Evolutionary conservation across 2,329 filamentous ascomycete species (phyloP).

Genomic region (Cephalotrichum gorgonifer): DNA sequence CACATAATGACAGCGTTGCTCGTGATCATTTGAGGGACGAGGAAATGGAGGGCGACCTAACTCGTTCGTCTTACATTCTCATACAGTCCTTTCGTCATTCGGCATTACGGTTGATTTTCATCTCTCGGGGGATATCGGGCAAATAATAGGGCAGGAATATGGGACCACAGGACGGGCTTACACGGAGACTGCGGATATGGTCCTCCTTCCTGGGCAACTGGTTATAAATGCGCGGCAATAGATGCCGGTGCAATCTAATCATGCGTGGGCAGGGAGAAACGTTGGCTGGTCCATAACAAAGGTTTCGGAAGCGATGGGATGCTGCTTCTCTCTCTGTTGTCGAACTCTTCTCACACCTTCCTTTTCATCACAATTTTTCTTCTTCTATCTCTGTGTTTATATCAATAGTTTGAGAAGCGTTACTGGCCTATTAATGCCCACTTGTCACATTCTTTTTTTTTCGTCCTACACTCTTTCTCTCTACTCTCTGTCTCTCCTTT

Average conservation of each 20-base stretch:
- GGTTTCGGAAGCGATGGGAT: background rate
- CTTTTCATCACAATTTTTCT: conserved; percentile 21
- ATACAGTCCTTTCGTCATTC: conserved; percentile 4
- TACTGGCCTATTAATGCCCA: conserved; percentile 9
- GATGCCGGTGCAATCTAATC: conserved; percentile 4
- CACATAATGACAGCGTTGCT: conserved; percentile 1
- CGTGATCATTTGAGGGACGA: background rate
- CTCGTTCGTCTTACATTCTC: conserved; percentile 3
- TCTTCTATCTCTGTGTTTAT: conserved; percentile 19
- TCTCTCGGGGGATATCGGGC: background rate
- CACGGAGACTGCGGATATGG: conserved; percentile 1
- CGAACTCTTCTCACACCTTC: conserved; percentile 17
- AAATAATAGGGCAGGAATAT: conserved; percentile 3
- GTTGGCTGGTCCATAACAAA: conserved; percentile 6
- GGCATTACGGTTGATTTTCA: conserved; percentile 3
- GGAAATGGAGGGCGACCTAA: background rate
- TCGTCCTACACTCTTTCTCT: conserved; percentile 18
- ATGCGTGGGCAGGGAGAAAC: conserved; percentile 4
- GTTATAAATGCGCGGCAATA: conserved; percentile 5
- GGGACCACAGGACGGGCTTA: conserved; percentile 5
- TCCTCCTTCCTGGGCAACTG: conserved; percentile 6
- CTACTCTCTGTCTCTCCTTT: conserved; percentile 22
- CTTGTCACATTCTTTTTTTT: conserved; percentile 24
- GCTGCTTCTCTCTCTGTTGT: background rate
- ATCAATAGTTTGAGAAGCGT: background rate